A percentile compares a stretch with the other conserved stretches of the same genome.
Conservation (phyloP, 805 yeast species). For the Candida morakotiae region DNA sequence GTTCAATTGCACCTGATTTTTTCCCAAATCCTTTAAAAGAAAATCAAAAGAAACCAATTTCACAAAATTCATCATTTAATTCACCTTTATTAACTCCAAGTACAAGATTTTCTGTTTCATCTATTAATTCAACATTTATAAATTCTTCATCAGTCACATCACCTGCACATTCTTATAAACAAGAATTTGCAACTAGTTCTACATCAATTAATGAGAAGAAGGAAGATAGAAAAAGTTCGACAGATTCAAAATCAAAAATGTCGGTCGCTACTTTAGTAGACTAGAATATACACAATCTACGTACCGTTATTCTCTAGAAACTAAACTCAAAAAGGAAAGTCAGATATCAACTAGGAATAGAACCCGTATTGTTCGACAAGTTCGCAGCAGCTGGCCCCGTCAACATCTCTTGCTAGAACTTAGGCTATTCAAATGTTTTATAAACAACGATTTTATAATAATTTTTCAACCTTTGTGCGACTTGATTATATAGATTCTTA, state of each 20-base stretch:
- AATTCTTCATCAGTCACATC: conserved; percentile 3
- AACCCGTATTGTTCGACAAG: too few relatives aligned
- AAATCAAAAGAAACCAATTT: conserved; percentile 23
- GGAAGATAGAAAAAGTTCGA: conserved; percentile 6
- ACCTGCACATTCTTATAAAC: conserved; percentile 3
- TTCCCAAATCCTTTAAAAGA: conserved; percentile 33
- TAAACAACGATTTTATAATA: too few relatives aligned
- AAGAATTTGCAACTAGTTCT: conserved; percentile 4
- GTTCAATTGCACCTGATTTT: conserved; percentile 41
- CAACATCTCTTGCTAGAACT: too few relatives aligned
- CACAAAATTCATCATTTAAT: conserved; percentile 26
- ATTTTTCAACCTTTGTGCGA: too few relatives aligned
- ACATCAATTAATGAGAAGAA: conserved; percentile 7
- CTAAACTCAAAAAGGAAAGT: too few relatives aligned
- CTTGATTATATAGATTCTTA: too few relatives aligned
- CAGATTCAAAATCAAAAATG: conserved; percentile 18
- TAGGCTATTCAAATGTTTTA: too few relatives aligned
- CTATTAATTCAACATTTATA: conserved; percentile 9
- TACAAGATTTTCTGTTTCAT: conserved; percentile 20
- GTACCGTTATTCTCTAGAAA: too few relatives aligned
- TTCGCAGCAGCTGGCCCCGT: too few relatives aligned
- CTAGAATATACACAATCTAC: too few relatives aligned
- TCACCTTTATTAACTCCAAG: conserved; percentile 24
- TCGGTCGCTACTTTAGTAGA: conserved; percentile 32
- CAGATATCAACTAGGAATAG: too few relatives aligned